Evolutionary conservation across 225 moss, liverwort and hornwort species (phyloP), one percentile per base, ranked within the genome.

Genomic region (Polytrichum formosum): DNA sequence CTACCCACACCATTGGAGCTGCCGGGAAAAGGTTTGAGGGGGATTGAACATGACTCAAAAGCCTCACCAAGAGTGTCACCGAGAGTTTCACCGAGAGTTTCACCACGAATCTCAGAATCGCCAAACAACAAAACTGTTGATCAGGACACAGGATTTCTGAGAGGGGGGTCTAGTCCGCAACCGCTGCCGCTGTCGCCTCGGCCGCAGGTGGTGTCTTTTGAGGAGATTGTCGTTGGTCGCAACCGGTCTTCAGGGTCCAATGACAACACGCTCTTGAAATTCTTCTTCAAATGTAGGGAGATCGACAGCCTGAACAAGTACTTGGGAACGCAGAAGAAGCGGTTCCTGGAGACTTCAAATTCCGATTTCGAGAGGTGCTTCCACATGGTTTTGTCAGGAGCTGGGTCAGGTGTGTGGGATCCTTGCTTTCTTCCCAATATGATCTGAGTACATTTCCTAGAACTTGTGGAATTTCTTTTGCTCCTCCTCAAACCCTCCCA

Each of bases 251-350:
- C 77, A 55, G 78, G 81, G 2, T 80, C 77, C 0, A 46, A 46
- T 16, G 86, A 82, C 67, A 86, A 82, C 61, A 83, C 77, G 19
- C 86, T 82, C 17, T 73, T 86, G 77, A 86, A 80, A 73, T 86
- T 82, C 55, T 82, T 82, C 77, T 86, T 86, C 55, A 86, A 86
- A 70, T 86, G 86, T 65, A 77, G 86, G 9, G 86, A 86, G 75
- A 82, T 86, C 21, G 86, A 82, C 19, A 65, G 70, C 6, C 17
- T 86, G 60, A 86, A 86, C 25, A 73, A 68, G 68, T 86, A 79
- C n/a, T 78, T 86, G 8, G 72, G 67, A 67, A 25, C 72, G 0
- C 82, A 82, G 75, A 86, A 86, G 75, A 54, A 70, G 18, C 79
- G 79, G 25, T 75, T 86, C 26, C 55, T 86, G 61, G 70, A 82